phyloP scores from a whole-genome alignment of 371 early-diverging fungal genomes.

The Lichtheimia corymbifera region DNA sequence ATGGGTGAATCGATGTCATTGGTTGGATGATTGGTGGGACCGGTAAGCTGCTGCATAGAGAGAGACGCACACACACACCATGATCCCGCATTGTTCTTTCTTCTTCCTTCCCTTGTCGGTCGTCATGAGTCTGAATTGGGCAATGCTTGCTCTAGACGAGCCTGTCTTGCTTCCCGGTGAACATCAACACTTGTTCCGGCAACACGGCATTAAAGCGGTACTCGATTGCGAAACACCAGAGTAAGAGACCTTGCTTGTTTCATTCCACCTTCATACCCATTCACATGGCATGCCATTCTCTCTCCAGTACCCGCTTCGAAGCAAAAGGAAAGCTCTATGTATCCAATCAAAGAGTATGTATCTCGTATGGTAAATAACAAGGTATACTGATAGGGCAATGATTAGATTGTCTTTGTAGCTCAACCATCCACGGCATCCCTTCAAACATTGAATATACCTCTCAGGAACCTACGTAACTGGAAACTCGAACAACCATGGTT shows the following conservation, averaged over 20 bases:
- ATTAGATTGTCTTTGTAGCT: slow-evolving; percentile 43
- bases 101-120: not conserved
- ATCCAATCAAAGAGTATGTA: slow-evolving; percentile 52
- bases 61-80: too few relatives aligned
- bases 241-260: slow-evolving; percentile 15
- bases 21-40: not conserved
- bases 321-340: slow-evolving; percentile 36
- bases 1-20: not conserved
- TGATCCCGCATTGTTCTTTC: not conserved
- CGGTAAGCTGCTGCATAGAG: too few relatives aligned
- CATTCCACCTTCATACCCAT: too few relatives aligned
- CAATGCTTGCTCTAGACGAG: slow-evolving; percentile 40
- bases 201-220: slow-evolving; percentile 31
- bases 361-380: not conserved
- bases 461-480: slow-evolving; percentile 42
- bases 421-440: slow-evolving; percentile 21
- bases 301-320: slow-evolving; percentile 40
- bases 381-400: not conserved
- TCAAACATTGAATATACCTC: slow-evolving; percentile 48
- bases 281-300: slow-evolving; percentile 8
- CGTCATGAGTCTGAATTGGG: slow-evolving; percentile 59
- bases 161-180: slow-evolving; percentile 55
- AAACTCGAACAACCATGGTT: slow-evolving; percentile 61
- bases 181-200: slow-evolving; percentile 41
- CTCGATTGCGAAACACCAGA: slow-evolving; percentile 34